Conservation (phyloP, 2,329 filamentous ascomycete species). For the Rutstroemia sydowiana region DNA sequence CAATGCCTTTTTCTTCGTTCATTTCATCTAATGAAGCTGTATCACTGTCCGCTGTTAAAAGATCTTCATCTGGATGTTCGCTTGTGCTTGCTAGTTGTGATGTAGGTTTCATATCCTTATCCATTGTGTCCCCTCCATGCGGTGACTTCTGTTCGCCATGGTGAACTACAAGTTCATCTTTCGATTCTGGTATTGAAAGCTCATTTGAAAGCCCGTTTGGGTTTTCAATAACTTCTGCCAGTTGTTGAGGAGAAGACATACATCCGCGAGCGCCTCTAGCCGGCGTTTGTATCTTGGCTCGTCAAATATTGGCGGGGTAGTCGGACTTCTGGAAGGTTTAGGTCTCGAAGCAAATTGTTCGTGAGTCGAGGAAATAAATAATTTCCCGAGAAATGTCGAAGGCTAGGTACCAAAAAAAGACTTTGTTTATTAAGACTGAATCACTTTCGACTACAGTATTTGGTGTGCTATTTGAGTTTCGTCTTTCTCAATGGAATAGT, state of each 20-base stretch:
- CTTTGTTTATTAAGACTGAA: neutral
- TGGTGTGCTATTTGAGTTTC: neutral
- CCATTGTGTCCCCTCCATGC: conserved; percentile 8
- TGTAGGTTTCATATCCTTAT: conserved; percentile 1
- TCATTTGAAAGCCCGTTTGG: conserved; percentile 20
- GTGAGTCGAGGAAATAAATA: neutral
- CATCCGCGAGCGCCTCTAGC: conserved; percentile 25
- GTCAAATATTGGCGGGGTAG: conserved; percentile 26
- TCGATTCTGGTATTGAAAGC: neutral
- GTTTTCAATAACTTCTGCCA: conserved; percentile 20
- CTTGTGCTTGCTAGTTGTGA: conserved; percentile 1
- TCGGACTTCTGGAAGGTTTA: conserved; percentile 7
- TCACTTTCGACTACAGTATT: neutral
- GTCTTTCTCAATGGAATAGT: conserved; percentile 1
- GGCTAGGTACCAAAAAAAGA: neutral
- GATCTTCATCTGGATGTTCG: neutral
- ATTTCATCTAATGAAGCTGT: neutral
- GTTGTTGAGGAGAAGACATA: conserved; percentile 29
- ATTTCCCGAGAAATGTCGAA: neutral
- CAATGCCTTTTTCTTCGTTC: neutral
- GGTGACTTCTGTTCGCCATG: neutral
- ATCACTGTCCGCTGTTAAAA: neutral
- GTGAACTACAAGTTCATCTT: conserved; percentile 1
- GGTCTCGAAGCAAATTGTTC: neutral
- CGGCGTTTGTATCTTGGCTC: conserved; percentile 18